Base-by-base conservation (phyloP, 345 rosid genomes). In the Hibiscus syriacus region DNA sequence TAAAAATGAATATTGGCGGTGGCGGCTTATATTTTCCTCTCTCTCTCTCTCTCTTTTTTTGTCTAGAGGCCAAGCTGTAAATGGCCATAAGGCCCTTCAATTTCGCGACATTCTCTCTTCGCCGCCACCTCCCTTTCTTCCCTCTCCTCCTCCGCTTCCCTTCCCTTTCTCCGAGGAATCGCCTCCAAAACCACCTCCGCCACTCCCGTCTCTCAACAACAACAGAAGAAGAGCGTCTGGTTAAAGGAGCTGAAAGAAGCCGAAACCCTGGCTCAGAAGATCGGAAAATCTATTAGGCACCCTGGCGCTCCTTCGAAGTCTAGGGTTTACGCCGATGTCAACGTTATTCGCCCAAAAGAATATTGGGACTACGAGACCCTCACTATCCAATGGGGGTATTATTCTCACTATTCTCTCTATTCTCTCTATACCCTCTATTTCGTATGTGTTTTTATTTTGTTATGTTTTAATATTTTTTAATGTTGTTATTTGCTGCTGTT, bases 221-320 rank as follows among this genome's bases (percentile, higher is more conserved):
- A 54, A 0, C 76, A 6, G 9, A 72, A 67, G 6, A 74, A 23
- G 4, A 16, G 7, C 55, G 57, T 12, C 49, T 55, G 9, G 26
- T 69, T 66, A n/a, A 11, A 77, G 64, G 71, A 77, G 46, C 50
- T 66, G 2, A 77, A 70, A 10, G 58, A 74, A 55, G 71, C 80
- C 30, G 92, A 82, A 78, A 87, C 81, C 82, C 86, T 91, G 97
- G 97, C 99, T 70, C 96, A 94, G 86, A 94, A 91, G 85, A 91
- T 94, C 77, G 96, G 90, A 0, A 91, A 91, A 83, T 85, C 99
- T 30, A 70, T 84, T 76, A 83, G 92, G n/a, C n/a, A n/a, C 69
- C 87, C 97, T 43, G 99, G 99, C 76, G 95, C 92, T 19, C 87
- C 99, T 55, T 94, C 97, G 64, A 89, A 86, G 72, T 86, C 99